Evolutionary conservation across 306 rosid genomes (phyloP).

Genomic region (Trichosanthes cucumerina): DNA sequence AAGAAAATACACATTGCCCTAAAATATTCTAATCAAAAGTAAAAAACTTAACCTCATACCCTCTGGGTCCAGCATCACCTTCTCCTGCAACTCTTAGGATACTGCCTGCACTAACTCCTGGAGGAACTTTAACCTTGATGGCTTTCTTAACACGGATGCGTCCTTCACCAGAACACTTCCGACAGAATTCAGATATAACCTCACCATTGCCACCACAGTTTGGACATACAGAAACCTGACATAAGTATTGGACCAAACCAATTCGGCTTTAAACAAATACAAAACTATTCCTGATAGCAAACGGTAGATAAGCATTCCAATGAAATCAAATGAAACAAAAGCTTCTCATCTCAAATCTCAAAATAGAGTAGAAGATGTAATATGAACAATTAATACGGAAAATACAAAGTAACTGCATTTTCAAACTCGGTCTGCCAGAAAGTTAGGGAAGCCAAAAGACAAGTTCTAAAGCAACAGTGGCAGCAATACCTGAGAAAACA

Average conservation of each 20-base stretch:
- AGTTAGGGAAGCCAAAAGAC: neutral
- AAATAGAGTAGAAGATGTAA: neutral
- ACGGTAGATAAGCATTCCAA: neutral
- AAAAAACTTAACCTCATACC: conserved; percentile 42
- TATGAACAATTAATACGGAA: neutral
- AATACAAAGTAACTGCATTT: neutral
- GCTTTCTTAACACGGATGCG: conserved; percentile 67
- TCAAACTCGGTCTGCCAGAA: neutral
- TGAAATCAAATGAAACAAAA: neutral
- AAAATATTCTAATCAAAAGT: neutral
- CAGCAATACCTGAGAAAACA: conserved; percentile 78
- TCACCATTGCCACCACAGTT: conserved; percentile 92
- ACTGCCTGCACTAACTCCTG: conserved; percentile 85
- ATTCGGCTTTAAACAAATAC: neutral
- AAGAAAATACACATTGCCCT: neutral
- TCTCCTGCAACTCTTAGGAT: conserved; percentile 90
- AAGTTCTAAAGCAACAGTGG: neutral
- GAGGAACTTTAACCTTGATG: conserved; percentile 89
- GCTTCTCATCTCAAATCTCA: neutral
- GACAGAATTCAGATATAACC: conserved; percentile 75
- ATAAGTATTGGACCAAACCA: conserved; percentile 4
- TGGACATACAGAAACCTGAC: conserved; percentile 87
- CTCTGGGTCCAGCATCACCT: conserved; percentile 89
- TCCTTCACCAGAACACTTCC: conserved; percentile 88
- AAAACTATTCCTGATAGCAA: neutral